Evolutionary conservation across 108 stramenopile genomes (phyloP).

Genomic region (Cyclotella distinguenda): DNA sequence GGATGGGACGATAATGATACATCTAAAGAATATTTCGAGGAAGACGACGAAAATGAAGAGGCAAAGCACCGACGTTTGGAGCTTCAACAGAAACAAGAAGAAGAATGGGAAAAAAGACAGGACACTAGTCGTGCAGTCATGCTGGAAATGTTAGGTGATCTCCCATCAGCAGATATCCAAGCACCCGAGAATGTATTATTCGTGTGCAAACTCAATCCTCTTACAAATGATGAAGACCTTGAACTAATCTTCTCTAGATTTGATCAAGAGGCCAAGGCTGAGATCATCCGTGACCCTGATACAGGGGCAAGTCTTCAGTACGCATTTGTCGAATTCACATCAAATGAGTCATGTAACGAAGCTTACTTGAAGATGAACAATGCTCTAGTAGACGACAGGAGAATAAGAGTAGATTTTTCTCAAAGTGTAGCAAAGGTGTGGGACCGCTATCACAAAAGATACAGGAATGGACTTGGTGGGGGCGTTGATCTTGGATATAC

Average conservation of each 20-base stretch:
- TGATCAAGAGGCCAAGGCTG: constrained; percentile 81
- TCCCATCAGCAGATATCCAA: constrained; percentile 78
- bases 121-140: constrained; percentile 86
- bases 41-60: constrained; percentile 47
- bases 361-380: constrained; percentile 99
- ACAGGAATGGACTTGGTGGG: constrained; percentile 36
- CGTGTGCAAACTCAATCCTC: constrained; percentile 97
- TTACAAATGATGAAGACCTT: constrained; percentile 96
- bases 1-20: constrained; percentile 50
- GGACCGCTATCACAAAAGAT: constrained; percentile 64
- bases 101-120: constrained; percentile 51
- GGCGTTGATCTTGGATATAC: constrained; percentile 41
- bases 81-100: constrained; percentile 65
- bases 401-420: constrained; percentile 97
- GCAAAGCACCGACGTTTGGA: constrained; percentile 29
- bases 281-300: constrained; percentile 94
- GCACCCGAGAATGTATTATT: constrained; percentile 98
- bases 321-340: constrained; percentile 96
- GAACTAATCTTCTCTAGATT: constrained; percentile 96
- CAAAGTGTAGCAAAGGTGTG: constrained; percentile 97
- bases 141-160: constrained; percentile 97
- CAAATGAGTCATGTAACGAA: constrained; percentile 84
- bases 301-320: constrained; percentile 95
- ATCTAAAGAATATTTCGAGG: constrained; percentile 32
- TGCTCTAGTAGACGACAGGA: constrained; percentile 95